Evolutionary conservation across 768 basidiomycete genomes (phyloP).

Genomic region (Fomitopsis serialis): DNA sequence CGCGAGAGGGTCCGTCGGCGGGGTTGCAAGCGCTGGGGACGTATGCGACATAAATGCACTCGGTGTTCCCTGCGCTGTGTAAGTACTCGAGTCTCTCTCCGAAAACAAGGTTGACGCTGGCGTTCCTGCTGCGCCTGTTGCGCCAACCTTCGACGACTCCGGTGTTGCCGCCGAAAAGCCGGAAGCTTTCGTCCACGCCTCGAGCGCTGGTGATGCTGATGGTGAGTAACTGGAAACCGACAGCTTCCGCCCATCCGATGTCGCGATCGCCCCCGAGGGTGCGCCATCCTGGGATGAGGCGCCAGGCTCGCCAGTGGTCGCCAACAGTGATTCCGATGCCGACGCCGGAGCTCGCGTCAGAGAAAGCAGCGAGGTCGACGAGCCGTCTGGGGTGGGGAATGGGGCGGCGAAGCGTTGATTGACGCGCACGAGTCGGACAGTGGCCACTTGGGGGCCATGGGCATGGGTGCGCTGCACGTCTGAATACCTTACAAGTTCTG

Average conservation of each 20-base stretch:
- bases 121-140: conserved; percentile 25
- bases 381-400: conserved; percentile 25
- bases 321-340: conserved; percentile 18
- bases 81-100: conserved; percentile 22
- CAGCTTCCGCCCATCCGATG: conserved; percentile 43
- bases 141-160: conserved; percentile 34
- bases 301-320: conserved; percentile 21
- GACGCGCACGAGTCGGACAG: too few relatives aligned
- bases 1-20: conserved; percentile 17
- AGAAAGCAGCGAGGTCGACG: conserved; percentile 30
- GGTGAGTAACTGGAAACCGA: conserved; percentile 39
- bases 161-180: conserved; percentile 20
- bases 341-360: conserved; percentile 24
- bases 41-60: conserved; percentile 5
- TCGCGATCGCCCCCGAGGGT: conserved; percentile 17
- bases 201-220: neutral
- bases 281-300: conserved; percentile 12
- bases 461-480: too few relatives aligned
- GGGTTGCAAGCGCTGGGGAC: conserved; percentile 16
- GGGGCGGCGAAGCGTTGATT: conserved; percentile 12
- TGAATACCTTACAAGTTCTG: too few relatives aligned
- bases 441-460: too few relatives aligned
- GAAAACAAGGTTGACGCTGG: conserved; percentile 24
- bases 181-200: conserved; percentile 23
- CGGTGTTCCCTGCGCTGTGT: conserved; percentile 1